Evolutionary conservation across 2,329 filamentous ascomycete species (phyloP).

Genomic region (Penicillium corylophilum): DNA sequence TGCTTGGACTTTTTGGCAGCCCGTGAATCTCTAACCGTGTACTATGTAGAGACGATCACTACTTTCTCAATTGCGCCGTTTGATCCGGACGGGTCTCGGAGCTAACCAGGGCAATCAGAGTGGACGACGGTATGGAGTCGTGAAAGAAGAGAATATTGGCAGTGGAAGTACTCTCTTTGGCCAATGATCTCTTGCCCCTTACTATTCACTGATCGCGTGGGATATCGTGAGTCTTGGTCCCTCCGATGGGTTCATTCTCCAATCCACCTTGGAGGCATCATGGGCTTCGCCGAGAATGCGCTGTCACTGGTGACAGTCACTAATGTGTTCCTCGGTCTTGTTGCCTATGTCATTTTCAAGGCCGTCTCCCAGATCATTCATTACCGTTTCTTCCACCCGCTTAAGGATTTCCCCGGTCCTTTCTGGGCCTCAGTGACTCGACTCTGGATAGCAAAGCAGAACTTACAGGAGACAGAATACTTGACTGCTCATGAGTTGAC

Average conservation of each 20-base stretch:
- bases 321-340: constrained; percentile 21
- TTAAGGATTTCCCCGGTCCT: constrained; percentile 54
- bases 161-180: not conserved
- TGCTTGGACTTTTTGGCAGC: not conserved
- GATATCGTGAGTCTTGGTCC: not conserved
- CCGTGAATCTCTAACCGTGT: not conserved
- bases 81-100: constrained; percentile 2
- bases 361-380: constrained; percentile 40
- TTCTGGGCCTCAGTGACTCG: constrained; percentile 57
- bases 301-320: constrained; percentile 30
- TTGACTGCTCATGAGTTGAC: constrained; percentile 44
- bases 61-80: not conserved
- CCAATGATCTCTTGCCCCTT: constrained; percentile 14
- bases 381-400: constrained; percentile 52
- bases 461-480: constrained; percentile 49
- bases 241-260: constrained; percentile 2
- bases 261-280: constrained; percentile 8
- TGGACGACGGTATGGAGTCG: not conserved
- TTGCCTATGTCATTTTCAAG: constrained; percentile 25
- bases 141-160: not conserved
- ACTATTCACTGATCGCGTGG: constrained; percentile 8
- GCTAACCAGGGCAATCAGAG: not conserved
- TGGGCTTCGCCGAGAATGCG: constrained; percentile 27
- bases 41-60: not conserved
- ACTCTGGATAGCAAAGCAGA: constrained; percentile 56